These are phyloP conservation scores for Trichoderma sp. DNA, from an alignment of 2,329 filamentous ascomycete species.

Conservation along the genomic window DNA sequence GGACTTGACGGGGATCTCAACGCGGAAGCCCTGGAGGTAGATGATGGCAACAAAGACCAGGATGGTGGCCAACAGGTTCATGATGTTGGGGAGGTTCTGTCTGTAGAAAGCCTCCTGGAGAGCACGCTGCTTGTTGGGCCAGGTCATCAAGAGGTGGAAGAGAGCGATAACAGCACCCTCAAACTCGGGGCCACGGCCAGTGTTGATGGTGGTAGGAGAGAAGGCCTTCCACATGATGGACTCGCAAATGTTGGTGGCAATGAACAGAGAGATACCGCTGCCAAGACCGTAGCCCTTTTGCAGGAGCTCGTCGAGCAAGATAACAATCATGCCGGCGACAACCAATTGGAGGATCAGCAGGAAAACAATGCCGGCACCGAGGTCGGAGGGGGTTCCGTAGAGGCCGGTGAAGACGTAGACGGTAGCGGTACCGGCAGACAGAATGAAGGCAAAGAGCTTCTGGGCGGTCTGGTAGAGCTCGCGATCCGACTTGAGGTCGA, in stretches of 20 bases:
- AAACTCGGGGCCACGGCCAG: slow-evolving; percentile 96
- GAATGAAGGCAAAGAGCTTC: slow-evolving; percentile 97
- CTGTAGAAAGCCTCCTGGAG: slow-evolving; percentile 98
- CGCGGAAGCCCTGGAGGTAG: slow-evolving; percentile 98
- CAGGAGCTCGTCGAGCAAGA: slow-evolving; percentile 96
- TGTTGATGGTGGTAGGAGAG: slow-evolving; percentile 99
- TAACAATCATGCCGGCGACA: slow-evolving; percentile 96
- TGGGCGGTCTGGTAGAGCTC: slow-evolving; percentile 99
- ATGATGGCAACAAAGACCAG: slow-evolving; percentile 95
- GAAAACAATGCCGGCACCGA: slow-evolving; percentile 97
- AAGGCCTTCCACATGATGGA: slow-evolving; percentile 99
- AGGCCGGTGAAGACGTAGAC: slow-evolving; percentile 98
- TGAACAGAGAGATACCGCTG: slow-evolving; percentile 98
- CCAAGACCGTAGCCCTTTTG: slow-evolving; percentile 99
- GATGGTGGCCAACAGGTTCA: slow-evolving; percentile 94
- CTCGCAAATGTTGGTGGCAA: slow-evolving; percentile 99
- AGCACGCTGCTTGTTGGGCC: slow-evolving; percentile 98
- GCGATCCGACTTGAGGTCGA: slow-evolving; percentile 99
- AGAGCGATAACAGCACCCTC: slow-evolving; percentile 97
- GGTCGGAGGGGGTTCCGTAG: slow-evolving; percentile 94
- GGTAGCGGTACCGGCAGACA: slow-evolving; percentile 95
- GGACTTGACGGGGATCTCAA: slow-evolving; percentile 99
- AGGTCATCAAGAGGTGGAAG: slow-evolving; percentile 96
- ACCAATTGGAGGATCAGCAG: slow-evolving; percentile 97
- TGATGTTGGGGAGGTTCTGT: slow-evolving; percentile 99